Conservation (phyloP, 202 grass and related monocot genomes). For the Elaeis oleifera region DNA sequence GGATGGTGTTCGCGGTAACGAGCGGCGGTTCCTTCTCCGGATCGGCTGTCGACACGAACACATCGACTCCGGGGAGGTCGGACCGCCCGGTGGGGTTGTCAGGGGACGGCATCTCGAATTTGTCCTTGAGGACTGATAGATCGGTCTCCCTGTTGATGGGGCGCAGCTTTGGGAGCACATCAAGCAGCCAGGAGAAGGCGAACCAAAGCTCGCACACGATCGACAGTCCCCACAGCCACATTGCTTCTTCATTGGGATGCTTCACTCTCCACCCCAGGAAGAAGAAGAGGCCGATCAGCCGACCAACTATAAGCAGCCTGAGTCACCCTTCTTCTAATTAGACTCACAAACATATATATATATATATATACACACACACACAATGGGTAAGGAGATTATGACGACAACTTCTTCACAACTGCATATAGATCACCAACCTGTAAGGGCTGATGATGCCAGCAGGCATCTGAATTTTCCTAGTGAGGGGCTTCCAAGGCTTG, state of each 20-base stretch:
- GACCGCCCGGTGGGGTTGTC: slow-evolving; percentile 72
- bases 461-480: slow-evolving; percentile 72
- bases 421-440: slow-evolving; percentile 5
- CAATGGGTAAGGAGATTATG: too few relatives aligned
- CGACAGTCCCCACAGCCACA: slow-evolving; percentile 94
- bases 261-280: slow-evolving; percentile 73
- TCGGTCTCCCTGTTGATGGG: slow-evolving; percentile 77
- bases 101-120: slow-evolving; percentile 64
- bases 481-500: slow-evolving; percentile 85
- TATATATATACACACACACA: too few relatives aligned
- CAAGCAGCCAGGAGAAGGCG: slow-evolving; percentile 90
- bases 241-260: slow-evolving; percentile 87
- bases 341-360: too few relatives aligned
- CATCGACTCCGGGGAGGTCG: slow-evolving; percentile 73
- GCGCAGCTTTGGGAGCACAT: slow-evolving; percentile 83
- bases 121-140: slow-evolving; percentile 71
- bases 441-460: slow-evolving; percentile 82
- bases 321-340: not conserved
- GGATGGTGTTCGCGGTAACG: slow-evolving; percentile 82
- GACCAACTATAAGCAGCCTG: slow-evolving; percentile 68
- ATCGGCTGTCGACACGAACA: slow-evolving; percentile 92
- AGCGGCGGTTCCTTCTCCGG: slow-evolving; percentile 92
- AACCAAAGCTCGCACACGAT: slow-evolving; percentile 97
- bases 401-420: too few relatives aligned
- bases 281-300: slow-evolving; percentile 65